phyloP scores from a whole-genome alignment of 352 stramenopile species.

The Globisporangium barbulae region DNA sequence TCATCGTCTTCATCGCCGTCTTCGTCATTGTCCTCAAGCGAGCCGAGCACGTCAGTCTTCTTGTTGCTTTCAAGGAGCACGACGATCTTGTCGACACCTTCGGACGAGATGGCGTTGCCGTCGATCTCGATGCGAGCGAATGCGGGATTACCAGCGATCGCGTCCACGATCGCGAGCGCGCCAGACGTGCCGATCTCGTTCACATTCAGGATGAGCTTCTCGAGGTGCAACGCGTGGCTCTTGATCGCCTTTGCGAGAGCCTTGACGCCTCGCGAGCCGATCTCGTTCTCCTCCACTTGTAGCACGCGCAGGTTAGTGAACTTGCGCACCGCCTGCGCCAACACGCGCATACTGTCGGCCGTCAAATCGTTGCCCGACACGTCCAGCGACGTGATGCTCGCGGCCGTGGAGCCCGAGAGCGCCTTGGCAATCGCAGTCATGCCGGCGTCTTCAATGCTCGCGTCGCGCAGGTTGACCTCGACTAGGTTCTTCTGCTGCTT shows the following conservation, averaged over 20 bases:
- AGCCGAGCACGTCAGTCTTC: constrained; percentile 61
- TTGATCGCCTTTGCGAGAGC: constrained; percentile 69
- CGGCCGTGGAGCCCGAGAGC: constrained; percentile 40
- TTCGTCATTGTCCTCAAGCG: constrained; percentile 82
- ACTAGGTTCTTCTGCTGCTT: constrained; percentile 57
- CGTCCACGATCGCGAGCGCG: constrained; percentile 73
- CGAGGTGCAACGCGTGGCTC: constrained; percentile 40
- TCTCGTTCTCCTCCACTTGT: constrained; percentile 93
- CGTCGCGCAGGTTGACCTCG: constrained; percentile 90
- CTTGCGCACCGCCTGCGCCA: constrained; percentile 45
- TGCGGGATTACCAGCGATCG: constrained; percentile 46
- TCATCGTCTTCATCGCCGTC: constrained; percentile 69
- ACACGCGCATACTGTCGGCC: constrained; percentile 41
- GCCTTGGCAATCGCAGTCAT: constrained; percentile 79
- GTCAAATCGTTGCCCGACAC: constrained; percentile 94
- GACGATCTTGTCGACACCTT: constrained; percentile 56
- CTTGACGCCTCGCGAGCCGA: constrained; percentile 82
- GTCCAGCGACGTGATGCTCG: constrained; percentile 74
- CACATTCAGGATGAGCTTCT: constrained; percentile 83
- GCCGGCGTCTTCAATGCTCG: constrained; percentile 88
- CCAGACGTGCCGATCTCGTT: constrained; percentile 90
- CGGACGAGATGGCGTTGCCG: constrained; percentile 76
- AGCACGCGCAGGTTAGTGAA: constrained; percentile 73
- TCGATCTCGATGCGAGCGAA: constrained; percentile 71
- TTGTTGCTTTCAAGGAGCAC: constrained; percentile 41